These are phyloP conservation scores for Dipodascus geniculatus DNA, from an alignment of 805 yeast species.

Conservation along the genomic window DNA sequence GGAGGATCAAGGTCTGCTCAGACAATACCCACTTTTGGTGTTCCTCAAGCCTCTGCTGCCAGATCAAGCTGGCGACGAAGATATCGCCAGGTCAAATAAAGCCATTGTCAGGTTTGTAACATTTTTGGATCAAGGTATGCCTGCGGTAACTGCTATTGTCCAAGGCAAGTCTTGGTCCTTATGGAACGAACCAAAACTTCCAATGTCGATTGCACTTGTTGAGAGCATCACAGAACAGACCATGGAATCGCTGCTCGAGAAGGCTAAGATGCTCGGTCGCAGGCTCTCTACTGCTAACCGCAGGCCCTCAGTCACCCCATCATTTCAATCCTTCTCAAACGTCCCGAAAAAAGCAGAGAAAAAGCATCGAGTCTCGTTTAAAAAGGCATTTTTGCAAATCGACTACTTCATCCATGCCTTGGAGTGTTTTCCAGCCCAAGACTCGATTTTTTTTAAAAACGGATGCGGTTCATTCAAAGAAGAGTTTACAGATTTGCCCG, in stretches of 20 bases:
- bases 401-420: not conserved
- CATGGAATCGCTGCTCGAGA: not conserved
- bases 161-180: not conserved
- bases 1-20: not conserved
- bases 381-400: not conserved
- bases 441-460: not conserved
- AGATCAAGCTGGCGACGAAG: not conserved
- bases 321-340: not conserved
- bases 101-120: constrained; percentile 1
- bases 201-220: not conserved
- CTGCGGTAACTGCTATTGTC: not conserved
- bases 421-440: not conserved
- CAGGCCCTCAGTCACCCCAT: not conserved
- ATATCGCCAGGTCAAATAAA: not conserved
- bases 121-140: not conserved
- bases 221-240: not conserved
- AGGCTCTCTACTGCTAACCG: not conserved
- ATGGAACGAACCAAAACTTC: not conserved
- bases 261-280: not conserved
- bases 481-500: not conserved
- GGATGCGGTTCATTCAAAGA: not conserved
- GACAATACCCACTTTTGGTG: not conserved
- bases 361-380: not conserved
- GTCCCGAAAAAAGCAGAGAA: not conserved
- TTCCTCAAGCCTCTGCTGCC: not conserved